phyloP scores from a whole-genome alignment of 345 rosid species.

The Garcia nutans region DNA sequence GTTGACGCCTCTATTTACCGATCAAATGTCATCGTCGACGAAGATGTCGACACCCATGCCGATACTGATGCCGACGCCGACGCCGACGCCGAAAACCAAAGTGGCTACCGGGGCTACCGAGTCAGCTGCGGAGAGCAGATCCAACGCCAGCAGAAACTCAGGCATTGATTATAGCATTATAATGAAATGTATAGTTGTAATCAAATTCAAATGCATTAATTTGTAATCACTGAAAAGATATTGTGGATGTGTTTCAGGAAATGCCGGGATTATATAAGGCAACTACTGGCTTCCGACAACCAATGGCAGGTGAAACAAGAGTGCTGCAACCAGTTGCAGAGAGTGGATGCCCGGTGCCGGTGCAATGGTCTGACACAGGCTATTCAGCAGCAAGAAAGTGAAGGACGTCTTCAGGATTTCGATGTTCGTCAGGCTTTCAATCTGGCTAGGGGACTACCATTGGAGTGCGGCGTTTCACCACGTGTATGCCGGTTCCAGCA shows the following conservation, averaged over 20 bases:
- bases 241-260: no score
- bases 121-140: slow-evolving; percentile 20
- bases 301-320: not conserved
- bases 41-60: no score
- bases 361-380: slow-evolving; percentile 29
- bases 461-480: slow-evolving; percentile 19
- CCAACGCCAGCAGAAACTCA: slow-evolving; percentile 34
- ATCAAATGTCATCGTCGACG: slow-evolving; percentile 25
- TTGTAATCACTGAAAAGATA: no score
- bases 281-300: slow-evolving; percentile 1
- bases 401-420: not conserved
- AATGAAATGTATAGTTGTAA: no score
- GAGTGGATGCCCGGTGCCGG: slow-evolving; percentile 27
- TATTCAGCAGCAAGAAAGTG: slow-evolving; percentile 4
- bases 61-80: not conserved
- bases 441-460: slow-evolving; percentile 19
- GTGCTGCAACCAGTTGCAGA: slow-evolving; percentile 37
- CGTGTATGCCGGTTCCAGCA: slow-evolving; percentile 14
- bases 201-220: no score
- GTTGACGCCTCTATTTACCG: slow-evolving; percentile 35
- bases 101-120: not conserved
- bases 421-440: not conserved
- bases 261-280: slow-evolving; percentile 36
- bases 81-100: not conserved
- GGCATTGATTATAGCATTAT: not conserved